A percentile compares a stretch with the other conserved stretches of the same genome.
phyloP scores from a whole-genome alignment of 495 filamentous ascomycete species.

The Penicillium alfredii region DNA sequence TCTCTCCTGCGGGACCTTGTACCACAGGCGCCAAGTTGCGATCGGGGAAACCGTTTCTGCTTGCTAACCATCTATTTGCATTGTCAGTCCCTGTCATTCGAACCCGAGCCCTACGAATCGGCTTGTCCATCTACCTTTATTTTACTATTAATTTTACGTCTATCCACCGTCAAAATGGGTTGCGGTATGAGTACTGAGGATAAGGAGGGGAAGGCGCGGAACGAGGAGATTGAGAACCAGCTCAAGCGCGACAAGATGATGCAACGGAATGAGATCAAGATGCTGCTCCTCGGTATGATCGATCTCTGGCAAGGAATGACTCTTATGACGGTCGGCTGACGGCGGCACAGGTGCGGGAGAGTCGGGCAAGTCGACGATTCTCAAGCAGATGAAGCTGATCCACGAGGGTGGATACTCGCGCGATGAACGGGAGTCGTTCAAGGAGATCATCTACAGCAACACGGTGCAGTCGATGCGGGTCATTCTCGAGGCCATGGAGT shows the following conservation, averaged over 20 bases:
- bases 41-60: too few species aligned
- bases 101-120: conserved; percentile 19
- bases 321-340: conserved; percentile 6
- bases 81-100: too few species aligned
- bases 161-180: conserved; percentile 73
- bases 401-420: conserved; percentile 53
- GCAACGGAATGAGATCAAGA: conserved; percentile 98
- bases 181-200: conserved; percentile 99
- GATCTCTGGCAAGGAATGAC: background rate
- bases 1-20: too few species aligned
- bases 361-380: conserved; percentile 98
- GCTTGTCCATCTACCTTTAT: too few species aligned
- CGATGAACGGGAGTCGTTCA: conserved; percentile 58
- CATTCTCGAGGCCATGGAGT: conserved; percentile 95
- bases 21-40: too few species aligned
- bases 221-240: conserved; percentile 99
- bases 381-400: conserved; percentile 93
- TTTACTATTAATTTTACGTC: too few species aligned
- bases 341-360: conserved; percentile 80
- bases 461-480: conserved; percentile 95
- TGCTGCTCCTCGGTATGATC: conserved; percentile 88
- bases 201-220: conserved; percentile 99
- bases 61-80: too few species aligned
- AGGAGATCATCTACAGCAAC: conserved; percentile 98
- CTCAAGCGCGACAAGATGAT: conserved; percentile 92